A percentile compares a stretch with the other conserved stretches of the same genome.
Conservation (phyloP, 345 rosid genomes). For the Durio zibethinus region DNA sequence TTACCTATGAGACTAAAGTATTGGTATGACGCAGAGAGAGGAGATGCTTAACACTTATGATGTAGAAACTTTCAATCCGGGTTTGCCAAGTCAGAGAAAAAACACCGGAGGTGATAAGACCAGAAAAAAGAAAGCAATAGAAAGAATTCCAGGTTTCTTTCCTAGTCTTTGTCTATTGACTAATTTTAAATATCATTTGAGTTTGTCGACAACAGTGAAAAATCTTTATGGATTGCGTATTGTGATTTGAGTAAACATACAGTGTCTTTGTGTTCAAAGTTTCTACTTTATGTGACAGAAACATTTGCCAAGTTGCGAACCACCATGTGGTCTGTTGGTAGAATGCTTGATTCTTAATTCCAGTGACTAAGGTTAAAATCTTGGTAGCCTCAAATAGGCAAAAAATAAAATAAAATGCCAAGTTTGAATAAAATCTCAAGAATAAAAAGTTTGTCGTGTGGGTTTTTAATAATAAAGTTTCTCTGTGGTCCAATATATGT, state of each 20-base stretch:
- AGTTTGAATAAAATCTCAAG: background rate
- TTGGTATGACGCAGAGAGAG: constrained; percentile 33
- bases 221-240: background rate
- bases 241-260: background rate
- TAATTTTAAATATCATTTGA: background rate
- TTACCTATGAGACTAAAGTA: background rate
- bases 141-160: constrained; percentile 30
- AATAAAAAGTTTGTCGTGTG: background rate
- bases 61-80: constrained; percentile 17
- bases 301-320: no score
- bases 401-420: no score
- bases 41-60: constrained; percentile 29
- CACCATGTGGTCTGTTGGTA: no score
- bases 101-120: constrained; percentile 21
- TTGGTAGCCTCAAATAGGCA: no score
- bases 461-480: background rate
- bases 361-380: no score
- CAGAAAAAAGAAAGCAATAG: constrained; percentile 29
- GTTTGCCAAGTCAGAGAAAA: constrained; percentile 24
- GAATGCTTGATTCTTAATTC: no score
- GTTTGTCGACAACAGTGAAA: background rate
- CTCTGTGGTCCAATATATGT: background rate
- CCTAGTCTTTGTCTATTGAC: background rate
- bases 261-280: background rate
- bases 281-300: background rate